Base-by-base conservation (phyloP, 495 filamentous ascomycete genomes). In the Tuber calosporum region DNA sequence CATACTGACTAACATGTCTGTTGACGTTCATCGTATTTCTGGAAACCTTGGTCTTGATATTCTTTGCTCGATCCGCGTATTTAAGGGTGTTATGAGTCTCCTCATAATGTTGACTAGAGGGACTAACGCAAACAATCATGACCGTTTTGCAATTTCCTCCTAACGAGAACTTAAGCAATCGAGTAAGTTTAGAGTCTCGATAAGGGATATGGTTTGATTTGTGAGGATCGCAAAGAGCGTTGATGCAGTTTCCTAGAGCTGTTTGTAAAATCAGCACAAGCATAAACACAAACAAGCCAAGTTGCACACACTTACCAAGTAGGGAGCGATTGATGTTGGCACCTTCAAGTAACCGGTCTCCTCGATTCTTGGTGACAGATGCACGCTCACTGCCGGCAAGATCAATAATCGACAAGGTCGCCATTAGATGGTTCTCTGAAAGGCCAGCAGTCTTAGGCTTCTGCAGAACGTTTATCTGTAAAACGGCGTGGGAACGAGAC, bases 251-350 rank as follows among this genome's bases (percentile, higher is more conserved):
- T 73, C 95, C 95, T 34, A 99, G 84, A 1, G 95, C 94, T 81
- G 58, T 69, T 30, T n/a, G 5, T 38, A 42, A 45, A 66, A 69
- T 81, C 37, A 74, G 69, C 41, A 30, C 26, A 17, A 34, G 53
- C 53, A 34, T 62, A 17, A 62, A 11, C 67, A 37, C 37, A 37
- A 42, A 66, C n/a, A 67, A 39, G 48, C 26, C 38, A 38, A 11
- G 48, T 58, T 36, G 36, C 39, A 43, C 30, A 38, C 8, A 58
- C 79, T 67, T 67, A 81, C 79, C 79, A 39, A 99, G 89, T 6
- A 99, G 86, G 15, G 96, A 98, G 82, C 97, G 96, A 86, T 99
- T 99, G 86, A 99, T 99, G 82, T 99, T 99, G 68, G 95, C 95
- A 71, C 95, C 95, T 82, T 99, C 95, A 37, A 95, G 84, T 68